Percentiles rank a stretch among this genome's conserved stretches.
Evolutionary conservation across 805 yeast species (phyloP).

Genomic region (Barnettozyma californica): DNA sequence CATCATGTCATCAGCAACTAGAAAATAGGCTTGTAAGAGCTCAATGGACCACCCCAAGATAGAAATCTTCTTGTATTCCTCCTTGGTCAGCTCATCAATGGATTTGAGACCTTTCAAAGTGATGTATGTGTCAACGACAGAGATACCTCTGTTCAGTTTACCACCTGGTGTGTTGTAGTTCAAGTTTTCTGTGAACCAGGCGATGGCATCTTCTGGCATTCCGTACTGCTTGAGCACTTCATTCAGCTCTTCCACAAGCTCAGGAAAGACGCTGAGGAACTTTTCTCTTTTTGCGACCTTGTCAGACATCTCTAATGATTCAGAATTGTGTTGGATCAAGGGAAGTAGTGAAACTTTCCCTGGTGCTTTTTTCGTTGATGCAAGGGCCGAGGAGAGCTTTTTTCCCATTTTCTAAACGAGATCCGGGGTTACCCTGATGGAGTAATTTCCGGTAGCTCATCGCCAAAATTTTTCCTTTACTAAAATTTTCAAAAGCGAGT

Average conservation of each 20-base stretch:
- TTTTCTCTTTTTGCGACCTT: conserved; percentile 38
- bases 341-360: neutral
- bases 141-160: conserved; percentile 90
- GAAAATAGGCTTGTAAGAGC: conserved; percentile 89
- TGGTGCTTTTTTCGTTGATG: neutral
- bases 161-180: conserved; percentile 95
- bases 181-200: conserved; percentile 73
- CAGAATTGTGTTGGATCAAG: neutral
- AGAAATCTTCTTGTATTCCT: conserved; percentile 79
- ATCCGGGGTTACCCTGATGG: conserved; percentile 3
- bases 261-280: conserved; percentile 67
- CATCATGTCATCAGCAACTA: conserved; percentile 99
- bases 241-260: conserved; percentile 68
- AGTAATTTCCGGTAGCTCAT: conserved; percentile 8
- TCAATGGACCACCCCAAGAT: conserved; percentile 94
- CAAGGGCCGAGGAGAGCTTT: neutral
- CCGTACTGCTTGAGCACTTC: conserved; percentile 60
- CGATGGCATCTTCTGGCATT: conserved; percentile 80
- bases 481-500: conserved; percentile 7
- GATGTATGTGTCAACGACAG: conserved; percentile 89
- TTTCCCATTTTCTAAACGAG: conserved; percentile 6
- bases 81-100: conserved; percentile 52
- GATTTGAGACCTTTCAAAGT: conserved; percentile 62
- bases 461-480: conserved; percentile 8
- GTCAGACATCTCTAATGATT: conserved; percentile 14